phyloP scores from a whole-genome alignment of 306 rosid genomes.

The Mucuna pruriens region DNA sequence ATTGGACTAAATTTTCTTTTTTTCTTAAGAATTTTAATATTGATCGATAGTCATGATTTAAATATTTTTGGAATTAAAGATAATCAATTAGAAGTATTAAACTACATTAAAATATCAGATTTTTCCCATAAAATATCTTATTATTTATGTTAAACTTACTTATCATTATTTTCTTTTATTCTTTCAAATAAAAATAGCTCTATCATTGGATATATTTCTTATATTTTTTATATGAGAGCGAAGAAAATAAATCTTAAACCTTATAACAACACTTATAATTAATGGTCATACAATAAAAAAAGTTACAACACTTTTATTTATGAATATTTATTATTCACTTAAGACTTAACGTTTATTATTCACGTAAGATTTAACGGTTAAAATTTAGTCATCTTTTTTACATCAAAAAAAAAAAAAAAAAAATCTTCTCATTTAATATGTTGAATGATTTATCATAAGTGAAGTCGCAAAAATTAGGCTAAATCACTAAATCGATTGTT shows the following conservation, averaged over 20 bases:
- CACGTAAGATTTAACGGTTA: not conserved
- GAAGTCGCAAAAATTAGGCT: not conserved
- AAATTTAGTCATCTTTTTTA: not conserved
- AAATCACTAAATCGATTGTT: slow-evolving; percentile 17
- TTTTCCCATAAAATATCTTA: not conserved
- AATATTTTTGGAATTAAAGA: not conserved
- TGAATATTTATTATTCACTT: not conserved
- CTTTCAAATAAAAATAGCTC: not conserved
- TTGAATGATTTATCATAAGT: not conserved
- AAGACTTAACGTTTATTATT: not conserved
- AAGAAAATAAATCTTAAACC: not conserved
- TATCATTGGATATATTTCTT: not conserved
- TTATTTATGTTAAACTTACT: not conserved
- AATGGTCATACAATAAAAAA: not conserved
- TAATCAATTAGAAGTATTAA: not conserved
- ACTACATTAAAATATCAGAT: not conserved
- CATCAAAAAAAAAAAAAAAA: no score
- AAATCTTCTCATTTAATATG: not conserved
- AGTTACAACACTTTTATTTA: not conserved
- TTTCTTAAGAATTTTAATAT: no score
- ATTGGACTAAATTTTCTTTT: no score
- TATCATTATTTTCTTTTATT: not conserved
- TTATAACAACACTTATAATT: not conserved
- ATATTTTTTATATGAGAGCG: no score
- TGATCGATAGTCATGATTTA: not conserved